Evolutionary conservation across 164 flowering plant species (phyloP), one percentile per base, ranked within the genome.

Genomic region (Piper betle): DNA sequence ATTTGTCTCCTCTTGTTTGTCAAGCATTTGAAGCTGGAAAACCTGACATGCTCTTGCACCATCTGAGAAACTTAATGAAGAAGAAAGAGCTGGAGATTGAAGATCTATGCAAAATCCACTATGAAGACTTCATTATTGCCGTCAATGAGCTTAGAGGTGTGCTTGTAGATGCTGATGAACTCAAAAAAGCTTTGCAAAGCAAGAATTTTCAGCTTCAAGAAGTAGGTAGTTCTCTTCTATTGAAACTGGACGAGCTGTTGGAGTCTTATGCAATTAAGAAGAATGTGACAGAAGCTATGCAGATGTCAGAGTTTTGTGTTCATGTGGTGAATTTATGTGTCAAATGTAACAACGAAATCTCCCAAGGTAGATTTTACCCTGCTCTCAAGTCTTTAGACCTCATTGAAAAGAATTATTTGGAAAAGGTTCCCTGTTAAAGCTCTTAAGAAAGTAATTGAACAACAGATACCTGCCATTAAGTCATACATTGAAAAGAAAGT

Each of bases 101-200:
- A 82, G 98, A 92, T 64, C 78, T 92, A 2, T 92, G 98, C 69
- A 88, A 83, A 76, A 79, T 82, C 33, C 96, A 92, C 62, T 92
- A 92, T 66, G 98, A 85, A 74, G 96, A 92, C 59, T 92, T 92
- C 70, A 92, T 92, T 61, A 68, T 71, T 39, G 96, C 98, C 0
- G 98, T 92, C 41, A 96, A 92, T 67, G 96, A 92, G 79, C 93
- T 92, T 53, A 91, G 96, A 37, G 95, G 95, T 18, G 91, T 92
- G 48, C 65, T 92, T 61, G 96, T 84, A 58, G 96, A 92, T 74
- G 91, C 98, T 0, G 98, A 89, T 68, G 96, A 88, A 73, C 79
- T 92, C 54, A 92, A 92, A 69, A 69, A 80, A 63, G 91, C 83
- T 62, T 83, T 92, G 5, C 74, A 81, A 15, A 77, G 79, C 53